phyloP scores from a whole-genome alignment of 2,329 filamentous ascomycete genomes.

The Clarireedia homoeocarpa region DNA sequence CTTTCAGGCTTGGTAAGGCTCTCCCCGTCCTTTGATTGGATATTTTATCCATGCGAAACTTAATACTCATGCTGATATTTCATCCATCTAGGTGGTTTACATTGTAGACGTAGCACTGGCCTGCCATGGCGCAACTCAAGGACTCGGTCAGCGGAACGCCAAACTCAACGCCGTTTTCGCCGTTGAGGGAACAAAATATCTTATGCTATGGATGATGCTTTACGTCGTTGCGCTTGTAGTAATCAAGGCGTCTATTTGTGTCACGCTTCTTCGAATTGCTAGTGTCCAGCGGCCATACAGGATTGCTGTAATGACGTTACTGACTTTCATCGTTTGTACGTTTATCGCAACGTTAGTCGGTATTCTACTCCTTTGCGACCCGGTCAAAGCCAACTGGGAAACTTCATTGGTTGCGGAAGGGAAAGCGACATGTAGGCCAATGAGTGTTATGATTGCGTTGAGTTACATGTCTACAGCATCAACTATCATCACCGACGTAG shows the following conservation, averaged over 20 bases:
- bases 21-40: no score
- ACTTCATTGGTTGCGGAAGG: slow-evolving; percentile 8
- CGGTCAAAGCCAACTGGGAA: slow-evolving; percentile 18
- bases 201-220: slow-evolving; percentile 21
- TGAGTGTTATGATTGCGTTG: slow-evolving; percentile 18
- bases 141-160: slow-evolving; percentile 16
- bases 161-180: slow-evolving; percentile 12
- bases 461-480: slow-evolving; percentile 28
- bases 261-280: slow-evolving; percentile 18
- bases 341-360: slow-evolving; percentile 18
- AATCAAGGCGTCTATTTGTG: slow-evolving; percentile 21
- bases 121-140: slow-evolving; percentile 17
- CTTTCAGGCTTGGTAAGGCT: background rate
- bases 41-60: no score
- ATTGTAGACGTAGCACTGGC: slow-evolving; percentile 7
- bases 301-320: slow-evolving; percentile 1
- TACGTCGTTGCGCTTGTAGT: slow-evolving; percentile 16
- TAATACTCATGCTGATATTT: background rate
- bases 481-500: slow-evolving; percentile 30
- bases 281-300: slow-evolving; percentile 1
- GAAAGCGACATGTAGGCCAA: slow-evolving; percentile 12
- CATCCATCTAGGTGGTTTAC: background rate
- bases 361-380: slow-evolving; percentile 15
- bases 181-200: slow-evolving; percentile 15
- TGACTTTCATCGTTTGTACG: slow-evolving; percentile 3